phyloP scores from a whole-genome alignment of 345 rosid species.

The Aquilaria sinensis region DNA sequence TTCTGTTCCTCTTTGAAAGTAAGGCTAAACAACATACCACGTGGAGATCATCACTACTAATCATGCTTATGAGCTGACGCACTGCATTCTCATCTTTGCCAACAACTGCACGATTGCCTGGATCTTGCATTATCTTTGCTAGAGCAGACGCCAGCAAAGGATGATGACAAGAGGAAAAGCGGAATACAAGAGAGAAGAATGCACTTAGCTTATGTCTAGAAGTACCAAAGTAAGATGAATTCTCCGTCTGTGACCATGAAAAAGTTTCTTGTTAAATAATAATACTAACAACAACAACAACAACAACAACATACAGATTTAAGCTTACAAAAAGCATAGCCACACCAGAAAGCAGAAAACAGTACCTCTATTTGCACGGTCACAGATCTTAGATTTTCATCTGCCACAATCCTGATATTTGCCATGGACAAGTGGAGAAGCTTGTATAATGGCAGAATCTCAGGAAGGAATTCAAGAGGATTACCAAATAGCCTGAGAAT shows the following conservation, averaged over 20 bases:
- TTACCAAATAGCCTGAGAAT: constrained; percentile 92
- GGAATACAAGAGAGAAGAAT: constrained; percentile 95
- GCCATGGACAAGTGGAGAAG: constrained; percentile 93
- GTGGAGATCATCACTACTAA: constrained; percentile 85
- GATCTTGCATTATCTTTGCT: constrained; percentile 96
- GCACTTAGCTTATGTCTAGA: constrained; percentile 96
- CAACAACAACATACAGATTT: constrained; percentile 6
- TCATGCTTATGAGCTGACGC: constrained; percentile 98
- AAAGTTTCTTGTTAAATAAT: neutral
- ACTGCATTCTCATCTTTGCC: constrained; percentile 99
- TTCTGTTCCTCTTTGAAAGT: constrained; percentile 4
- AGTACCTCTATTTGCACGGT: constrained; percentile 87
- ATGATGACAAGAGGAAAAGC: constrained; percentile 98
- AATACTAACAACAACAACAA: neutral
- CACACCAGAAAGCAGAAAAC: neutral
- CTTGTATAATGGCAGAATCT: constrained; percentile 82
- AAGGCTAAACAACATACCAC: constrained; percentile 56
- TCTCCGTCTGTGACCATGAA: constrained; percentile 66
- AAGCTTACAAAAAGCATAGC: constrained; percentile 8
- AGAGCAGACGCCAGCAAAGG: constrained; percentile 94
- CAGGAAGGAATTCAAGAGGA: constrained; percentile 98
- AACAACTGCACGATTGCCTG: constrained; percentile 78
- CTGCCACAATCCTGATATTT: constrained; percentile 83
- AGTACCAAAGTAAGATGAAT: constrained; percentile 88
- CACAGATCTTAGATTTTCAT: constrained; percentile 87